A percentile compares a stretch with the other conserved stretches of the same genome.
Evolutionary conservation across 192 early-diverging fungal species (phyloP).

Genomic region (Coemansia furcata): DNA sequence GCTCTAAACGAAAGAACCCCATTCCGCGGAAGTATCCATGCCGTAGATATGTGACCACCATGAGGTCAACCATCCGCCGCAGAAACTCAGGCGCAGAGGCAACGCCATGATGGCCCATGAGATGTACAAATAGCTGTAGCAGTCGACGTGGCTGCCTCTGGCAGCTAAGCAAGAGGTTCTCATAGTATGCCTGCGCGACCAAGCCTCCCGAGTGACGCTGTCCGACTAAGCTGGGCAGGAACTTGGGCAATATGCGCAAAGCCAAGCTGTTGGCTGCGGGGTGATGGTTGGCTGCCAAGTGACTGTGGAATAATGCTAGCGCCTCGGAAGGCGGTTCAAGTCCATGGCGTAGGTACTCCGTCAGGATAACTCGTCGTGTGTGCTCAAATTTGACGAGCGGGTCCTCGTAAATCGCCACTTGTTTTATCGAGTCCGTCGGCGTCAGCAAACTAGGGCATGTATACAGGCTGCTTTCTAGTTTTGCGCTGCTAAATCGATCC

Average conservation of each 20-base stretch:
- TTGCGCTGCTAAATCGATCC: not conserved
- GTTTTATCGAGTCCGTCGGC: not conserved
- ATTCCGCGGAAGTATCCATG: slow-evolving; percentile 19
- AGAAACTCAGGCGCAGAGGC: slow-evolving; percentile 6
- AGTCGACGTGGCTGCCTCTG: not conserved
- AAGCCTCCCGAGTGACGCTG: not conserved
- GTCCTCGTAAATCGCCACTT: not conserved
- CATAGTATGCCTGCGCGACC: slow-evolving; percentile 23
- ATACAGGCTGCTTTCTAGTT: not conserved
- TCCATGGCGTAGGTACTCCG: slow-evolving; percentile 24
- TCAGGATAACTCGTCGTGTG: slow-evolving; percentile 6
- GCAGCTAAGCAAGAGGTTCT: slow-evolving; percentile 10
- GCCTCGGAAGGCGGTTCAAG: slow-evolving; percentile 18
- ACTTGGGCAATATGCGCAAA: slow-evolving; percentile 11
- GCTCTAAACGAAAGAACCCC: slow-evolving; percentile 38
- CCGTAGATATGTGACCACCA: slow-evolving; percentile 10
- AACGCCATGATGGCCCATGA: slow-evolving; percentile 23
- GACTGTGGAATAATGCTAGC: slow-evolving; percentile 13
- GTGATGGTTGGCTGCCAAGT: slow-evolving; percentile 12
- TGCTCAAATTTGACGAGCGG: not conserved
- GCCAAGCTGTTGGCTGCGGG: slow-evolving; percentile 2
- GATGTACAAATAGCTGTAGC: slow-evolving; percentile 20
- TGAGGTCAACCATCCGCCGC: slow-evolving; percentile 8
- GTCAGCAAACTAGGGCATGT: not conserved
- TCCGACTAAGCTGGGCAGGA: slow-evolving; percentile 8